A percentile compares a stretch with the other conserved stretches of the same genome.
These are phyloP conservation scores for Thelonectria blattea DNA, from an alignment of 2,329 filamentous ascomycete species.

Conservation along the genomic window DNA sequence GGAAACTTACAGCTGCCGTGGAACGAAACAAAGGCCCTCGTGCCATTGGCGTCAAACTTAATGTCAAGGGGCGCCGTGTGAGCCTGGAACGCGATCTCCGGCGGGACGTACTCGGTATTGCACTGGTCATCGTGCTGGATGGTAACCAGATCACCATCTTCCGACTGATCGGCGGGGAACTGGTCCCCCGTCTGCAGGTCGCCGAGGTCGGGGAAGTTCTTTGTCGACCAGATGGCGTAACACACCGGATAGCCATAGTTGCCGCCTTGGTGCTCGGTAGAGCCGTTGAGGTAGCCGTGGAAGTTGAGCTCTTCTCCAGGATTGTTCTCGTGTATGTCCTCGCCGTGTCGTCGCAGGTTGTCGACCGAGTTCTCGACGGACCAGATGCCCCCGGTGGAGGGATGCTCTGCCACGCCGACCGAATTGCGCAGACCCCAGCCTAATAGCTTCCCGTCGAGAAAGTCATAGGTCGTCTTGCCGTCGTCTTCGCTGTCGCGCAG, in stretches of 20 bases:
- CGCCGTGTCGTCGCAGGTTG: conserved; percentile 60
- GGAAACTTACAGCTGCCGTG: conserved; percentile 69
- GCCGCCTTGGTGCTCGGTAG: conserved; percentile 42
- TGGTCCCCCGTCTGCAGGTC: conserved; percentile 55
- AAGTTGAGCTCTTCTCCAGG: conserved; percentile 78
- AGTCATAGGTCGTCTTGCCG: conserved; percentile 48
- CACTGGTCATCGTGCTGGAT: conserved; percentile 53
- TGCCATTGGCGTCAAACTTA: conserved; percentile 65
- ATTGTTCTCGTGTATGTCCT: conserved; percentile 71
- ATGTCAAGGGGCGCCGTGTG: conserved; percentile 77
- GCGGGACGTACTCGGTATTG: conserved; percentile 49
- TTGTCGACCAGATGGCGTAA: conserved; percentile 68
- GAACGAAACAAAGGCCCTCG: conserved; percentile 70
- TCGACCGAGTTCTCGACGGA: conserved; percentile 76
- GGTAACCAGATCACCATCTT: conserved; percentile 38
- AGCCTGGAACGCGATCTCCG: conserved; percentile 64
- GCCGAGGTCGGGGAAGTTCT: conserved; percentile 47
- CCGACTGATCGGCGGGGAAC: conserved; percentile 46
- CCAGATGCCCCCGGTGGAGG: conserved; percentile 57
- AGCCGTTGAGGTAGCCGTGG: conserved; percentile 61
- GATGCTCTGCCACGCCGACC: conserved; percentile 72
- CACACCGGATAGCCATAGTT: conserved; percentile 78
- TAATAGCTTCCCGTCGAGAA: conserved; percentile 54
- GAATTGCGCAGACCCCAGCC: conserved; percentile 78
- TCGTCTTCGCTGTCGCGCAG: conserved; percentile 29